Conservation (phyloP, 257 asterid species). For the Fraxinus pennsylvanica region DNA sequence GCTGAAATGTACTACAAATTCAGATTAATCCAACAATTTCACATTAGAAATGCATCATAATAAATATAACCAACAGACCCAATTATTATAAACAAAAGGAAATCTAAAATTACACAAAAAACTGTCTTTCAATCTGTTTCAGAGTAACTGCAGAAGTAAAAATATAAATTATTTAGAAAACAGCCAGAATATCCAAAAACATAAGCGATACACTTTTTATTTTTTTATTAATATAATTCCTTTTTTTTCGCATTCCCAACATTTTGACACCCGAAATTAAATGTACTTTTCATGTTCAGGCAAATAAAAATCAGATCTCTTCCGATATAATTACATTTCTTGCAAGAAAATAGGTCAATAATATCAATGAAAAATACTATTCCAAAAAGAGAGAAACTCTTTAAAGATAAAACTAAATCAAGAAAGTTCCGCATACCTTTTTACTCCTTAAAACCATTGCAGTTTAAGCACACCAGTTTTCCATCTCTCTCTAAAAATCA, state of each 20-base stretch:
- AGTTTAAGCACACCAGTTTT: constrained; percentile 22
- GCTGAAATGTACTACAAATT: neutral
- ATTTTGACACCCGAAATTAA: constrained; percentile 19
- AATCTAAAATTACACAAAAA: neutral
- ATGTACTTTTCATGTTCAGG: neutral
- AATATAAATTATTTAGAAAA: neutral
- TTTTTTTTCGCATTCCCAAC: constrained; percentile 10
- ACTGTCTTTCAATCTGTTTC: neutral
- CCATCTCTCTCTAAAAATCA: neutral
- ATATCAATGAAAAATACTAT: neutral
- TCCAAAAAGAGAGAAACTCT: constrained; percentile 1
- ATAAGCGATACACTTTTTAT: neutral
- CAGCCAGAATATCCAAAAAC: neutral
- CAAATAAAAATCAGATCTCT: constrained; percentile 23
- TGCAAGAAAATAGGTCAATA: constrained; percentile 5
- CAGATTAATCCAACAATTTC: neutral
- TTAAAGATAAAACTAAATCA: constrained; percentile 14
- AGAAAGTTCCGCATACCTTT: constrained; percentile 29
- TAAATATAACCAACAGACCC: neutral
- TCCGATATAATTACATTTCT: constrained; percentile 14
- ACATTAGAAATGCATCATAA: neutral
- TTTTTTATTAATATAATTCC: neutral
- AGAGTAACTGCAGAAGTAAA: neutral
- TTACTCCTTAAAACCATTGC: constrained; percentile 23
- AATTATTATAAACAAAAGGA: neutral